Evolutionary conservation across 805 yeast genomes (phyloP).

Genomic region (Suhomyces xylopsoci): DNA sequence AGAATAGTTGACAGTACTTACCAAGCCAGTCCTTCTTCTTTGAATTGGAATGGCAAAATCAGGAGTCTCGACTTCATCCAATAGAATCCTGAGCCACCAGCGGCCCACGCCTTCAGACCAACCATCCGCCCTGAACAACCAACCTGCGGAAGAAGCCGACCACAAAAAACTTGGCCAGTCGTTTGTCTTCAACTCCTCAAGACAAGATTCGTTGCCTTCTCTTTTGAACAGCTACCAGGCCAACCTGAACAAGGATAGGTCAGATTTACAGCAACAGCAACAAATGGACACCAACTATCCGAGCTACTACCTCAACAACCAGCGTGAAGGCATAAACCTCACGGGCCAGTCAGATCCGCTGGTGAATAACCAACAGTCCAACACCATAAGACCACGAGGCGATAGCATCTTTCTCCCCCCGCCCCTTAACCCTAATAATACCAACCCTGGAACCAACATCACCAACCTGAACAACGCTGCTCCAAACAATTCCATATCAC

Average conservation of each 20-base stretch:
- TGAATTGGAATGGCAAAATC: conserved; percentile 14
- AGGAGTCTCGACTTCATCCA: conserved; percentile 10
- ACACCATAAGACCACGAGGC: conserved; percentile 28
- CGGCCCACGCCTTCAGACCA: conserved; percentile 4
- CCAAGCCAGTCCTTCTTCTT: neutral
- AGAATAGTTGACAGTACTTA: neutral
- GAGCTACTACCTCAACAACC: conserved; percentile 6
- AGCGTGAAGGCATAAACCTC: conserved; percentile 2
- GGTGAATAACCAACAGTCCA: conserved; percentile 5
- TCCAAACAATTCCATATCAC: conserved; percentile 4
- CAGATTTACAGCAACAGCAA: conserved; percentile 1
- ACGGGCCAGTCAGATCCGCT: neutral
- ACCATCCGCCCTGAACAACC: neutral
- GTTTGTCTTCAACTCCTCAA: conserved; percentile 24
- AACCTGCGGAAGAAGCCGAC: neutral
- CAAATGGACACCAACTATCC: conserved; percentile 7
- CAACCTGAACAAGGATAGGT: neutral
- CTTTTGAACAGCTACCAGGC: conserved; percentile 21
- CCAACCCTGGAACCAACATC: neutral
- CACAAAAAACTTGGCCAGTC: conserved; percentile 9
- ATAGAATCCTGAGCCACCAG: conserved; percentile 6
- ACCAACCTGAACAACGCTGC: conserved; percentile 3
- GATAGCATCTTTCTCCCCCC: conserved; percentile 41
- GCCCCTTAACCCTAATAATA: conserved; percentile 21
- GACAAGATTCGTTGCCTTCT: conserved; percentile 30